Conservation (phyloP, 129 eudicot species). For the Flaveria linearis region DNA sequence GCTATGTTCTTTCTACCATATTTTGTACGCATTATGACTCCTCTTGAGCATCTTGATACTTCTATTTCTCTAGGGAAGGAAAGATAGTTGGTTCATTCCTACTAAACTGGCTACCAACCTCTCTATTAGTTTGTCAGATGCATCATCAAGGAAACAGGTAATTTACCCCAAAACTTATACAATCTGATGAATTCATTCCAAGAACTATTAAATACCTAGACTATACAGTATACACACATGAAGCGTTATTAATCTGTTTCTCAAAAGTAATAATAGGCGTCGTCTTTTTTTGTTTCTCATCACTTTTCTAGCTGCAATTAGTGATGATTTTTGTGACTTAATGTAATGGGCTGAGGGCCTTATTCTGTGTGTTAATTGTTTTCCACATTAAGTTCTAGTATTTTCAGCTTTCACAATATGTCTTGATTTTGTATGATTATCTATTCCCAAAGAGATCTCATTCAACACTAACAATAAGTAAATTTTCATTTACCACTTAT, state of each 20-base stretch:
- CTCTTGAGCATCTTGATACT: slow-evolving; percentile 17
- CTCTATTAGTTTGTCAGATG: slow-evolving; percentile 86
- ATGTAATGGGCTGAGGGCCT: background rate
- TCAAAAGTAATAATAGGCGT: background rate
- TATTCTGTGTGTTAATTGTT: background rate
- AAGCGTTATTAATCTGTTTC: background rate
- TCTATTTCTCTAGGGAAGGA: slow-evolving; percentile 67
- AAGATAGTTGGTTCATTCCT: slow-evolving; percentile 96
- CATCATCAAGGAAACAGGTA: slow-evolving; percentile 87
- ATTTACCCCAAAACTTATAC: background rate
- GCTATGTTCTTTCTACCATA: slow-evolving; percentile 5
- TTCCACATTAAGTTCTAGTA: background rate
- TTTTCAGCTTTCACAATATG: background rate
- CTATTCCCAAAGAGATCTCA: background rate
- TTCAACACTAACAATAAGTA: background rate
- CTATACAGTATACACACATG: background rate
- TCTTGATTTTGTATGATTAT: background rate
- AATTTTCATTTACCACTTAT: background rate
- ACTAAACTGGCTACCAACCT: slow-evolving; percentile 90
- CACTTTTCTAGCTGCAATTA: slow-evolving; percentile 15
- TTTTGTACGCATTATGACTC: background rate
- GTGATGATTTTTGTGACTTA: background rate
- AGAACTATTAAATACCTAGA: slow-evolving; percentile 3
- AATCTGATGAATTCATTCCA: slow-evolving; percentile 7
- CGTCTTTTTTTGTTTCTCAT: background rate